Conservation (phyloP, 805 yeast genomes). For the Candida quercuum region DNA sequence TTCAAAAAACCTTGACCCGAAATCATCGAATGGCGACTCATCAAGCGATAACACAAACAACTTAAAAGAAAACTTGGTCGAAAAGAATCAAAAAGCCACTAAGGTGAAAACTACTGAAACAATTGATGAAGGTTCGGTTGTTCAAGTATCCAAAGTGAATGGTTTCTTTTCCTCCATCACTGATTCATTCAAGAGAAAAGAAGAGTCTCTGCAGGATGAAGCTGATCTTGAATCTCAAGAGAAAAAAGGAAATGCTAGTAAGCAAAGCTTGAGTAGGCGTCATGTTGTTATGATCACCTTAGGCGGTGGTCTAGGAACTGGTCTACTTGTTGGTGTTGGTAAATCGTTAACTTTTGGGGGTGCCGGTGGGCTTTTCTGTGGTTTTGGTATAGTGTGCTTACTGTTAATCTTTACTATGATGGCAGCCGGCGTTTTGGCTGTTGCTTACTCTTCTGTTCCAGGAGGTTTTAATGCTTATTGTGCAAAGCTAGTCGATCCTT, state of each 20-base stretch:
- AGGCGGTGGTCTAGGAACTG: constrained; percentile 78
- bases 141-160: neutral
- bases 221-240: neutral
- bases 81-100: too few species aligned
- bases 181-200: constrained; percentile 23
- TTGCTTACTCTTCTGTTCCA: constrained; percentile 48
- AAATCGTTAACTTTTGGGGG: constrained; percentile 40
- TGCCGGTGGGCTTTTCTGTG: constrained; percentile 46
- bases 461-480: constrained; percentile 64
- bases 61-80: neutral
- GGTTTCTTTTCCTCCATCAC: constrained; percentile 6
- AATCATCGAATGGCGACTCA: too few species aligned
- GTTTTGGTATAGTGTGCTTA: constrained; percentile 50
- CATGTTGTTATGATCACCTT: constrained; percentile 51
- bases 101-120: too few species aligned
- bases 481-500: constrained; percentile 48
- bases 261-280: constrained; percentile 3
- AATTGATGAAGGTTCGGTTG: neutral
- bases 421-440: constrained; percentile 65
- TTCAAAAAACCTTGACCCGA: too few species aligned
- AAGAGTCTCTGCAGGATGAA: constrained; percentile 2
- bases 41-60: neutral
- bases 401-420: constrained; percentile 56
- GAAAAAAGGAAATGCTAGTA: constrained; percentile 4
- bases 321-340: constrained; percentile 56